Base-by-base conservation (phyloP, 139 green algal species). In the Chlorella vulgaris region DNA sequence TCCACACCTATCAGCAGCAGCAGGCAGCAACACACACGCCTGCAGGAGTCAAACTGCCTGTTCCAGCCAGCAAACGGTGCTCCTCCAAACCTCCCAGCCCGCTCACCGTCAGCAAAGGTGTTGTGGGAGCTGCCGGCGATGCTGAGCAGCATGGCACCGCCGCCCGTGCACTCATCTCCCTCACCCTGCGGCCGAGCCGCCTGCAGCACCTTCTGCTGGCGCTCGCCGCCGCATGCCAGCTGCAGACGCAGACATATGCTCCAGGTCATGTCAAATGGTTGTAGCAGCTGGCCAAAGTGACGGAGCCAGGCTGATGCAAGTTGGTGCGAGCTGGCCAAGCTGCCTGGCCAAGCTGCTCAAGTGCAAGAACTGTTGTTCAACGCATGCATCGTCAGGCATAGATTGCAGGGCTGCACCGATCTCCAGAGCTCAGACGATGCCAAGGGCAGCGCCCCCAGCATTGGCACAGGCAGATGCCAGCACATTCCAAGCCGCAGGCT, bases 141-240 rank as follows among this genome's bases (percentile, higher is more conserved):
- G 22, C 81, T 79, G 7, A 91, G 51, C 51, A 88, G 85, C 55
- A 91, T 53, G 28, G 88, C 79, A 31, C 88, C 87, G 43, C 74
- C 86, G 19, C 78, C 83, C 33, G 29, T 76, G 26, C 18, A 33
- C 40, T 53, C 79, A n/a, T 58, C 50, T 51, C 31, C 74, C 61
- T 39, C 3, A 36, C 36, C 33, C 35, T 63, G 75, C 50, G 79
- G 68, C 55, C 53, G 38, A 38, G 85, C 87, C 6, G 88, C 88
- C 5, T 71, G 65, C 53, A 94, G 66, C 35, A 93, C 73, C 7
- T 60, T 43, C n/a, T 77, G 65, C 71, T 94, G 90, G 60, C 84
- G 78, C n/a, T 80, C 66, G 0, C 70, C 82, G 4, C 76, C 85
- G 70, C 91, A 94, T 28, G 62, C 38, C 63, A 93, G 61, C 70